Conservation (phyloP, 2,329 filamentous ascomycete genomes). For the Verticillium nonalfalfae region DNA sequence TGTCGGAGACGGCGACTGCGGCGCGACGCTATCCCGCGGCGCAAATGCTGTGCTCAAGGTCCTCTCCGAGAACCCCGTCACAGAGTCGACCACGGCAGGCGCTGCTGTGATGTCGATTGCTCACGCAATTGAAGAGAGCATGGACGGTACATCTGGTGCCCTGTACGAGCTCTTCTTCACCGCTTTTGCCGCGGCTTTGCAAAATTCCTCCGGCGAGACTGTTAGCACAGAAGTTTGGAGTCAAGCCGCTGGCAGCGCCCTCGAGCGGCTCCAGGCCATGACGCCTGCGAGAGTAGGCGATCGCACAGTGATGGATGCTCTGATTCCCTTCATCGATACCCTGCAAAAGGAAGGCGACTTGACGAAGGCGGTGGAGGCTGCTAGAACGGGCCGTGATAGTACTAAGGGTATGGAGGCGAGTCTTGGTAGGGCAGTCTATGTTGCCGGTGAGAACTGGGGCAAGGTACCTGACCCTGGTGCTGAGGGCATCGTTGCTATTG, state of each 20-base stretch:
- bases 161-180: constrained; percentile 73
- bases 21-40: constrained; percentile 30
- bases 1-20: constrained; percentile 27
- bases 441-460: constrained; percentile 60
- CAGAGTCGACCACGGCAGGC: background rate
- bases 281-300: constrained; percentile 68
- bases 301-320: constrained; percentile 65
- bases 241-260: background rate
- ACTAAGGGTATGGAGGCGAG: constrained; percentile 71
- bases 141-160: constrained; percentile 73
- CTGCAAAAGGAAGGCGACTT: constrained; percentile 48
- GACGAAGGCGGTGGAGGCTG: constrained; percentile 41
- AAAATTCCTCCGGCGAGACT: background rate
- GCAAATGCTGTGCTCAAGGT: constrained; percentile 54
- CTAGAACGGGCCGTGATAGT: constrained; percentile 55
- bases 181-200: constrained; percentile 41
- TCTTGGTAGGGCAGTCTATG: constrained; percentile 67
- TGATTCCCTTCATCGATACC: constrained; percentile 61
- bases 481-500: constrained; percentile 51
- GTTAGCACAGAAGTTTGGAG: constrained; percentile 1
- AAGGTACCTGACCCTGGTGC: constrained; percentile 70
- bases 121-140: constrained; percentile 55
- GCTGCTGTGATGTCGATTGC: constrained; percentile 5
- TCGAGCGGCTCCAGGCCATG: background rate
- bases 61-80: constrained; percentile 20